Evolutionary conservation across 345 rosid species (phyloP), one percentile per base, ranked within the genome.

Genomic region (Cardamine occulta): DNA sequence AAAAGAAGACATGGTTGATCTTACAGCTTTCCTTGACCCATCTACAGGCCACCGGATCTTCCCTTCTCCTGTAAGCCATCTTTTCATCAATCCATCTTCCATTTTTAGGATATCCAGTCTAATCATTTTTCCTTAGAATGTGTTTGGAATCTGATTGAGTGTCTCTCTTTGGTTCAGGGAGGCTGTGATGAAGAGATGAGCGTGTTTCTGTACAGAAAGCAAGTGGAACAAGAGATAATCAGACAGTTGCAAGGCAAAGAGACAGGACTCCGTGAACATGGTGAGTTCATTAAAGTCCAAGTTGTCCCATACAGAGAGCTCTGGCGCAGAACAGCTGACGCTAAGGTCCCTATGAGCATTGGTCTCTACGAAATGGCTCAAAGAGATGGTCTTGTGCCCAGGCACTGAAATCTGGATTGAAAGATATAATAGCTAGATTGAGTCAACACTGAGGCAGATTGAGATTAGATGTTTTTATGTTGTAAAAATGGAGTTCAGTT

Each of bases 141-240:
- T 59, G 6, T 1, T 15, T 67, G 66, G 34, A 13, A 54, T 15
- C 24, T 68, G 47, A 44, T 63, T 35, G 1, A 15, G 57, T 47
- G 2, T 28, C 51, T 57, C 6, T 84, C 55, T 65, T 13, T 51
- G 48, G 62, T 13, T 7, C 68, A 90, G 98, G 98, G 98, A 75
- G 96, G 97, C 21, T 88, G 97, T n/a, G 97, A 94, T 60, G 97
- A 94, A 84, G 97, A 88, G 81, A 66, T 94, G 49, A 79, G 95
- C 53, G 52, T 94, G 76, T 89, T 89, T 78, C 82, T 91, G 10
- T 91, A 87, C 75, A 85, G 81, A 86, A 84, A 82, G 34, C 8
- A 60, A 62, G 91, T 94, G n/a, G 85, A 80, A 32, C 78, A 81
- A 72, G 93, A 86, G 61, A 71, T 80, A 11, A 86, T 88, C 76